Conservation (phyloP, 73 alveolate genomes). For the Paramecium primaurelia region DNA sequence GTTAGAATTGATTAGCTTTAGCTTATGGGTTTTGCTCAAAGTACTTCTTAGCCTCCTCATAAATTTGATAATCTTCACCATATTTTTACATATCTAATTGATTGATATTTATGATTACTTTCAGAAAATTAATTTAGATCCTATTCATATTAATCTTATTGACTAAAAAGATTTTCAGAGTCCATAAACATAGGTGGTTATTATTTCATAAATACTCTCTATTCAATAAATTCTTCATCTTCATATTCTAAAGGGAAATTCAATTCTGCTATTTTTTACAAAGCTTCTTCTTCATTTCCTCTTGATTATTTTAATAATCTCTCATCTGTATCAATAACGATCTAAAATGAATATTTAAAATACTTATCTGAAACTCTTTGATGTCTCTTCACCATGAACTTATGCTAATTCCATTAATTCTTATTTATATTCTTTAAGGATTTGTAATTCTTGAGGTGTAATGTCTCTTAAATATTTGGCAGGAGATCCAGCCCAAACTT, state of each 20-base stretch:
- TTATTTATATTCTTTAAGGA: slow-evolving; percentile 62
- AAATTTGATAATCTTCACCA: neutral
- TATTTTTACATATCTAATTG: slow-evolving; percentile 27
- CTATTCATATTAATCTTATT: slow-evolving; percentile 51
- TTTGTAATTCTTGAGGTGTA: slow-evolving; percentile 76
- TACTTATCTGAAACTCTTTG: slow-evolving; percentile 65
- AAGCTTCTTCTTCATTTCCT: slow-evolving; percentile 32
- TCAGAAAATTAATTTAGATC: slow-evolving; percentile 52
- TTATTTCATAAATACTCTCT: slow-evolving; percentile 58
- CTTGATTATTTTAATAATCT: neutral
- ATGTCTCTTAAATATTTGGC: slow-evolving; percentile 80
- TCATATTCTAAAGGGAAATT: slow-evolving; percentile 58
- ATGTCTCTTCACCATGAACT: slow-evolving; percentile 76
- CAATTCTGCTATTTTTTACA: slow-evolving; percentile 13
- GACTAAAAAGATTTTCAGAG: slow-evolving; percentile 2
- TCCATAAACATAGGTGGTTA: slow-evolving; percentile 37
- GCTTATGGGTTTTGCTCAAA: slow-evolving; percentile 56
- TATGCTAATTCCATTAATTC: slow-evolving; percentile 70
- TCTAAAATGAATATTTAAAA: neutral
- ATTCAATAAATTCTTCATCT: slow-evolving; percentile 63
- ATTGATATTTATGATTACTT: neutral
- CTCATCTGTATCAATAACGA: slow-evolving; percentile 33
- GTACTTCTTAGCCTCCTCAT: slow-evolving; percentile 60
- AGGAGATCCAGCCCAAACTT: slow-evolving; percentile 84
- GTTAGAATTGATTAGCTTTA: slow-evolving; percentile 39